phyloP scores from a whole-genome alignment of 1,284 basidiomycete genomes.

The Entoloma clypeatum region DNA sequence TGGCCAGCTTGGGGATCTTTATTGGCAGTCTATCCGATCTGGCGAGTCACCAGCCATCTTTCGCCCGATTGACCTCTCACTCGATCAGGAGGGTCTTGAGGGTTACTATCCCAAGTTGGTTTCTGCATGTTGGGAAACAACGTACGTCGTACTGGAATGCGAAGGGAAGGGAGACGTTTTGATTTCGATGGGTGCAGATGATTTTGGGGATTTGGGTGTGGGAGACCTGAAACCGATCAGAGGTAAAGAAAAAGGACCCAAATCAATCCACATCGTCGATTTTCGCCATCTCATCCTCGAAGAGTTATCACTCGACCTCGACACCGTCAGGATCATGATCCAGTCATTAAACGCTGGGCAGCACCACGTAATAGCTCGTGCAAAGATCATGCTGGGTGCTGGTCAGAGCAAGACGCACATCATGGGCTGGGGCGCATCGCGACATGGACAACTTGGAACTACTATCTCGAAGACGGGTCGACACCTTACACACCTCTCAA shows the following conservation, averaged over 20 bases:
- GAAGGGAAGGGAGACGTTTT: constrained; percentile 50
- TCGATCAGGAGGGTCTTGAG: constrained; percentile 29
- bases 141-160: constrained; percentile 58
- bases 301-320: constrained; percentile 18
- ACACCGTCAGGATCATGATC: constrained; percentile 28
- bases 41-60: constrained; percentile 38
- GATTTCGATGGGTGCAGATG: constrained; percentile 79
- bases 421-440: constrained; percentile 78
- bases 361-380: constrained; percentile 60
- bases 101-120: constrained; percentile 42
- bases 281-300: constrained; percentile 37
- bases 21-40: constrained; percentile 15
- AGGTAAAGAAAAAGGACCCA: constrained; percentile 13
- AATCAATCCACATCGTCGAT: constrained; percentile 38
- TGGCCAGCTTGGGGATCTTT: constrained; percentile 59
- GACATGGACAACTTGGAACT: constrained; percentile 76
- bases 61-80: constrained; percentile 39
- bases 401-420: constrained; percentile 32
- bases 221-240: constrained; percentile 28
- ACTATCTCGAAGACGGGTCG: constrained; percentile 20
- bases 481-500: constrained; percentile 28
- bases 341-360: constrained; percentile 59
- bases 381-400: constrained; percentile 29
- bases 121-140: constrained; percentile 79
- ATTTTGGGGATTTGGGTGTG: constrained; percentile 76